Conservation (phyloP, 805 yeast species). For the Hanseniaspora thailandica region DNA sequence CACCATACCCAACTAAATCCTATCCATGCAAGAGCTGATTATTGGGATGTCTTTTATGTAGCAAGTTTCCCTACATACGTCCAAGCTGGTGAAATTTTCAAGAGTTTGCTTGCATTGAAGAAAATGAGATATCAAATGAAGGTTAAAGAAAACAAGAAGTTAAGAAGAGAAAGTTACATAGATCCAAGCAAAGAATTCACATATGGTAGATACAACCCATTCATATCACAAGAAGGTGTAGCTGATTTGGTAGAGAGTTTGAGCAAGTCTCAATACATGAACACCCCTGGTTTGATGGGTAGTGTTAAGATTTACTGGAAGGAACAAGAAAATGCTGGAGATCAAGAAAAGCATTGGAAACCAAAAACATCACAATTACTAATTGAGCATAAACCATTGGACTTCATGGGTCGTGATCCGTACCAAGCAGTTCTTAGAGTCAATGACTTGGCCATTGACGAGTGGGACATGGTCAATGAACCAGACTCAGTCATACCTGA, state of each 20-base stretch:
- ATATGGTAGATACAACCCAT: constrained; percentile 79
- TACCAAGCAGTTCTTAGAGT: constrained; percentile 54
- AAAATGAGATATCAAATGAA: constrained; percentile 56
- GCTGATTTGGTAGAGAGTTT: constrained; percentile 50
- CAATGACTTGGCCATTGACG: constrained; percentile 24
- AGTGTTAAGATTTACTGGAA: constrained; percentile 53
- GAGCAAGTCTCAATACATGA: constrained; percentile 19
- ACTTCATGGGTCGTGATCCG: constrained; percentile 48
- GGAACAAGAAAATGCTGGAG: constrained; percentile 77
- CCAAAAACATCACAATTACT: constrained; percentile 26
- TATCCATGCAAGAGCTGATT: constrained; percentile 65
- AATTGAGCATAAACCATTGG: constrained; percentile 8
- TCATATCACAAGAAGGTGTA: constrained; percentile 81
- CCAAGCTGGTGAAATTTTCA: constrained; percentile 59
- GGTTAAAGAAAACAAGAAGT: constrained; percentile 46
- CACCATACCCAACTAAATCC: constrained; percentile 84
- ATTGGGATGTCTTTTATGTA: constrained; percentile 86
- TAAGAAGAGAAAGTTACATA: constrained; percentile 50
- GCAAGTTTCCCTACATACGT: constrained; percentile 53
- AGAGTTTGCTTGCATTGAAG: constrained; percentile 62
- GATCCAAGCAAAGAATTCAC: constrained; percentile 66
- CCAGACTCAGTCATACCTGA: not conserved
- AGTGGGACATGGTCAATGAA: constrained; percentile 8
- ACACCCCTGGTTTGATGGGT: constrained; percentile 55
- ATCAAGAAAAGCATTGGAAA: constrained; percentile 54